Evolutionary conservation across 495 filamentous ascomycete genomes (phyloP).

Genomic region (Podospora conica): DNA sequence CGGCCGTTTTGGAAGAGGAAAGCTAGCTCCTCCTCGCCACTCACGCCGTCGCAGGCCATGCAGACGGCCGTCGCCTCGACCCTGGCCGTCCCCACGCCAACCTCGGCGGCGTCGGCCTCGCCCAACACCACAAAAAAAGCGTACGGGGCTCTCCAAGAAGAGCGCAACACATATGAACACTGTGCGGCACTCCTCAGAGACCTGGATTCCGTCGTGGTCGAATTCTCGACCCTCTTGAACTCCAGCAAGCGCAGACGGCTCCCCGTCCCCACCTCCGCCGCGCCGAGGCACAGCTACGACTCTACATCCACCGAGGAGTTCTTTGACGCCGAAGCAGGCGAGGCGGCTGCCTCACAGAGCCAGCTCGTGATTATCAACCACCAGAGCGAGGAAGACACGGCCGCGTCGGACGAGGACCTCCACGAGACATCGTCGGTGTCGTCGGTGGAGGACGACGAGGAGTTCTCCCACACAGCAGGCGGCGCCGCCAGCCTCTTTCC

Average conservation of each 20-base stretch:
- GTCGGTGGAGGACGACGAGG: slow-evolving; percentile 50
- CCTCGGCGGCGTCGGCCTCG: slow-evolving; percentile 28
- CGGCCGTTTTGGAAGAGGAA: slow-evolving; percentile 90
- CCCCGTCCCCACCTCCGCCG: slow-evolving; percentile 42
- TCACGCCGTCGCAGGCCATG: slow-evolving; percentile 37
- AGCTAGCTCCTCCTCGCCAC: slow-evolving; percentile 42
- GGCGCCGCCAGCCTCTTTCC: slow-evolving; percentile 59
- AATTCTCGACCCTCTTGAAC: slow-evolving; percentile 70
- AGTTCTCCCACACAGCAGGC: slow-evolving; percentile 29
- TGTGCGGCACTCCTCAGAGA: slow-evolving; percentile 74
- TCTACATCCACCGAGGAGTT: slow-evolving; percentile 74
- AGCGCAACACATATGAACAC: slow-evolving; percentile 63
- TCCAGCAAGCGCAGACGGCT: slow-evolving; percentile 73
- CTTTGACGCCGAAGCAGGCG: slow-evolving; percentile 81
- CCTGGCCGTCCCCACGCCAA: slow-evolving; percentile 52
- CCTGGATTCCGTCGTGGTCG: slow-evolving; percentile 70
- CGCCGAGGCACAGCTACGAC: slow-evolving; percentile 71
- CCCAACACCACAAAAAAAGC: slow-evolving; percentile 31
- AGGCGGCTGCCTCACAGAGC: slow-evolving; percentile 42
- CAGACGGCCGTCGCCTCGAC: slow-evolving; percentile 48
- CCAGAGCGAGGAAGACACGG: slow-evolving; percentile 53
- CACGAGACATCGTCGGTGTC: slow-evolving; percentile 57
- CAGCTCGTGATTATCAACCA: slow-evolving; percentile 69
- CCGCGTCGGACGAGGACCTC: slow-evolving; percentile 48
- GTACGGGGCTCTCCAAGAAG: slow-evolving; percentile 38